Percentiles rank a stretch among this genome's conserved stretches.
These are phyloP conservation scores for Tolypocladium sp. DNA, from an alignment of 2,329 filamentous ascomycete genomes.

Conservation along the genomic window DNA sequence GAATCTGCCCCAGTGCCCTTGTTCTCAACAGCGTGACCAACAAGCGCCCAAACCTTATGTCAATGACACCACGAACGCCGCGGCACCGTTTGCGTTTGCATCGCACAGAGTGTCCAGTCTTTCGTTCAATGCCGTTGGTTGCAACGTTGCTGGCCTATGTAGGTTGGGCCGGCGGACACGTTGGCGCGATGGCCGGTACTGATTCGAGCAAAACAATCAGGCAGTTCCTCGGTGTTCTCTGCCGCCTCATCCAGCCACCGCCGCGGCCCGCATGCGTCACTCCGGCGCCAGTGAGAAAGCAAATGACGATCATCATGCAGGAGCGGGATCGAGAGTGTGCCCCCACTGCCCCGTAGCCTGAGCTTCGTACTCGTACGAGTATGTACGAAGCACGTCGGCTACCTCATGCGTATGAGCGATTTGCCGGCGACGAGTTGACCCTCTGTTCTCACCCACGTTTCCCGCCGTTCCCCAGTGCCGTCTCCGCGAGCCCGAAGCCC, in stretches of 20 bases:
- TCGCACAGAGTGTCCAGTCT: too few relatives aligned
- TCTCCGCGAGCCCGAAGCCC: too few relatives aligned
- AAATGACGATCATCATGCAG: neutral
- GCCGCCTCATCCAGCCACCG: neutral
- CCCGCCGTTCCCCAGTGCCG: too few relatives aligned
- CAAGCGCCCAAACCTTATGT: too few relatives aligned
- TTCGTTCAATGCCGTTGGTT: neutral
- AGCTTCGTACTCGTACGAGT: too few relatives aligned
- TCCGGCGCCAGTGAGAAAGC: neutral
- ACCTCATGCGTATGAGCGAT: neutral
- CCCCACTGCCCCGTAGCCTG: neutral
- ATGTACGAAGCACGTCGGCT: too few relatives aligned
- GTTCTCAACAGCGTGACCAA: too few relatives aligned
- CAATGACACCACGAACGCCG: too few relatives aligned
- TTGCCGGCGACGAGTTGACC: neutral
- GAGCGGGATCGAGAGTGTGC: neutral
- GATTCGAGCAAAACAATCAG: neutral
- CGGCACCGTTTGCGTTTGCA: too few relatives aligned
- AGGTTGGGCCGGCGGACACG: neutral
- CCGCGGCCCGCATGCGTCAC: too few relatives aligned
- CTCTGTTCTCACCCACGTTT: neutral
- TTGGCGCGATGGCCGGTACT: neutral
- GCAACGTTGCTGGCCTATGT: neutral
- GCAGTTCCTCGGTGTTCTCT: neutral
- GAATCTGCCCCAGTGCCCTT: too few relatives aligned